These are phyloP conservation scores for Brassica hybrid DNA, from an alignment of 441 rosid species.

Conservation along the genomic window DNA sequence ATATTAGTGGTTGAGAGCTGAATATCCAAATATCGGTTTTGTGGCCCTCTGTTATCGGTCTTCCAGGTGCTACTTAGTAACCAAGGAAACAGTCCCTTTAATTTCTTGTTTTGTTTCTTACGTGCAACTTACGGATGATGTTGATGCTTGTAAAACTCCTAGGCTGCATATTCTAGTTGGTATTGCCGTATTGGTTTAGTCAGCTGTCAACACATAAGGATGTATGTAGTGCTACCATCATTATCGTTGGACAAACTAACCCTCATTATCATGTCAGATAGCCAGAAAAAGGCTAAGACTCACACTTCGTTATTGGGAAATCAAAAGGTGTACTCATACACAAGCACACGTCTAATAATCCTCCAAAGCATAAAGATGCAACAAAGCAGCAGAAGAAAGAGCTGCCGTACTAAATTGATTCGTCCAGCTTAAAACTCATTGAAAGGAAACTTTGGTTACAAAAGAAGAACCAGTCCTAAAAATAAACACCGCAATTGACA, in stretches of 20 bases:
- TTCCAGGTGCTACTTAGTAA: not conserved
- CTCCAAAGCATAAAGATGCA: not conserved
- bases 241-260: slow-evolving; percentile 66
- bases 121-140: not conserved
- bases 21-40: not conserved
- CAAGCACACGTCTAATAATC: not conserved
- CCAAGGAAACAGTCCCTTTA: not conserved
- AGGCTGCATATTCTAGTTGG: slow-evolving; percentile 81
- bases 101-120: not conserved
- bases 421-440: not conserved
- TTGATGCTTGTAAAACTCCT: not conserved
- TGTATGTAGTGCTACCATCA: slow-evolving; percentile 72
- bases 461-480: not conserved
- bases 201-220: slow-evolving; percentile 55
- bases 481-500: not conserved
- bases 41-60: not conserved
- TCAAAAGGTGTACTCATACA: slow-evolving; percentile 18
- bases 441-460: not conserved
- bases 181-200: slow-evolving; percentile 53
- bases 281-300: slow-evolving; percentile 53
- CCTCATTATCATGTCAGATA: slow-evolving; percentile 46
- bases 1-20: not conserved
- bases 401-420: slow-evolving; percentile 8
- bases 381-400: not conserved
- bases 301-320: slow-evolving; percentile 26